Percentiles rank a stretch among this genome's conserved stretches.
Evolutionary conservation across 768 basidiomycete genomes (phyloP).

Genomic region (Panaeolus cyanescens): DNA sequence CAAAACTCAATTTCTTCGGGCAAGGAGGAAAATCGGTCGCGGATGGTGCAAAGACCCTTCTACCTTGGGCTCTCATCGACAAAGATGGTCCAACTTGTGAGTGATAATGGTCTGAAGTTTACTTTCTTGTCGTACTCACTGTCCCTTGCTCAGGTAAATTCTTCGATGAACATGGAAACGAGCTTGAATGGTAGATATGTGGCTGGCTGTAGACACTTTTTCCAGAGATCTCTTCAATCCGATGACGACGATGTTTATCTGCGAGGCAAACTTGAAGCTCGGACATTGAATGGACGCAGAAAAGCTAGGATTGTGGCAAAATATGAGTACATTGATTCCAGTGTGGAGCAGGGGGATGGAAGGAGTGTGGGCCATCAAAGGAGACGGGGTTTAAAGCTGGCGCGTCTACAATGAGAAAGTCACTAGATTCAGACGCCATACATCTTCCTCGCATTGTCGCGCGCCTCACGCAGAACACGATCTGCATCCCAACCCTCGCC

Average conservation of each 20-base stretch:
- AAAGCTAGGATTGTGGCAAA: no score
- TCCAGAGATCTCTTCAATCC: no score
- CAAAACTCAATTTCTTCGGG: conserved; percentile 40
- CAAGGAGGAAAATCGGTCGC: conserved; percentile 37
- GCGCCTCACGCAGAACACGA: conserved; percentile 58
- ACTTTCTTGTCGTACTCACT: background rate
- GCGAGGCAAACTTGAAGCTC: no score
- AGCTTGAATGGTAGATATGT: conserved; percentile 31
- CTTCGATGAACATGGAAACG: conserved; percentile 35
- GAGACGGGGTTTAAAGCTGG: no score
- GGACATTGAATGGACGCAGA: no score
- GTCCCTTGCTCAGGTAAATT: conserved; percentile 26
- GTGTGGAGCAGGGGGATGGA: background rate
- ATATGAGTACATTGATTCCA: no score
- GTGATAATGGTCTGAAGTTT: conserved; percentile 4
- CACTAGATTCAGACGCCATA: conserved; percentile 51
- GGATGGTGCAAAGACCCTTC: conserved; percentile 34
- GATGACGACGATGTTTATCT: no score
- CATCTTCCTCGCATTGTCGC: conserved; percentile 62
- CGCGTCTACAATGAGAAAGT: conserved; percentile 8
- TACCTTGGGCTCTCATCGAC: conserved; percentile 41
- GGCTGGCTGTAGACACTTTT: no score
- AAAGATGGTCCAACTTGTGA: conserved; percentile 40
- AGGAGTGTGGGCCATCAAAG: background rate
- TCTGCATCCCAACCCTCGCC: conserved; percentile 53